phyloP scores from a whole-genome alignment of 2,329 filamentous ascomycete species.

The Aspergillus sp. region DNA sequence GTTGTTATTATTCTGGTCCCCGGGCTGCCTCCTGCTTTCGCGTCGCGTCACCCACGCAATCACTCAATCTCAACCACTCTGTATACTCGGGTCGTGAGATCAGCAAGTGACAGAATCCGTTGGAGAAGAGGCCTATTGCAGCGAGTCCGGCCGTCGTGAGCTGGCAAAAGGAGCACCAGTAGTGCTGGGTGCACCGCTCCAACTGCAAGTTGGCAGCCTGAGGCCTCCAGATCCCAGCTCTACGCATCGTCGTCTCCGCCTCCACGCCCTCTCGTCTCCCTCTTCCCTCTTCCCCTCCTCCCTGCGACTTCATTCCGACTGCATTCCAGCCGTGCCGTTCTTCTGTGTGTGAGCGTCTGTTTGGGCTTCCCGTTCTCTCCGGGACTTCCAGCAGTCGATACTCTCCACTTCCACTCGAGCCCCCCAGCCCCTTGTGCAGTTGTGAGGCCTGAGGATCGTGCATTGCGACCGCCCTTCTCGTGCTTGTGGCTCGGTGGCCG shows the following conservation, averaged over 20 bases:
- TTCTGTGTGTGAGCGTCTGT: constrained; percentile 17
- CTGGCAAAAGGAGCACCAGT: constrained; percentile 4
- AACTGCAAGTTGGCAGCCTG: constrained; percentile 13
- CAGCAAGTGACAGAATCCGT: background rate
- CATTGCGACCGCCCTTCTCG: constrained; percentile 22
- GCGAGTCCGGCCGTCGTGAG: background rate
- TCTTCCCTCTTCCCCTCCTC: constrained; percentile 13
- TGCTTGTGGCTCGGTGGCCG: constrained; percentile 13
- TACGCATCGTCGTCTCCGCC: constrained; percentile 15
- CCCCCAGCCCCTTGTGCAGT: constrained; percentile 11
- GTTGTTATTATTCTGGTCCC: background rate
- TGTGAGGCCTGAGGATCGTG: constrained; percentile 18
- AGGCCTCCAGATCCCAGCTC: constrained; percentile 14
- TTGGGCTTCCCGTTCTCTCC: constrained; percentile 16
- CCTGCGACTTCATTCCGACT: constrained; percentile 5
- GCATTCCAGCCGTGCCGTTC: constrained; percentile 6
- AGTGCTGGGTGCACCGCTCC: background rate
- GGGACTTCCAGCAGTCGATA: constrained; percentile 20
- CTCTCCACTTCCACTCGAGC: constrained; percentile 2
- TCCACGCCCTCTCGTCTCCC: constrained; percentile 11
- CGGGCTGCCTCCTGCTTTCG: background rate
- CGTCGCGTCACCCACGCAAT: background rate
- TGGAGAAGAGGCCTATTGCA: constrained; percentile 8
- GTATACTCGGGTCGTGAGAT: constrained; percentile 5
- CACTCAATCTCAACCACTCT: background rate